Base-by-base conservation (phyloP, 1,284 basidiomycete species). In the Trichosporon faecale region DNA sequence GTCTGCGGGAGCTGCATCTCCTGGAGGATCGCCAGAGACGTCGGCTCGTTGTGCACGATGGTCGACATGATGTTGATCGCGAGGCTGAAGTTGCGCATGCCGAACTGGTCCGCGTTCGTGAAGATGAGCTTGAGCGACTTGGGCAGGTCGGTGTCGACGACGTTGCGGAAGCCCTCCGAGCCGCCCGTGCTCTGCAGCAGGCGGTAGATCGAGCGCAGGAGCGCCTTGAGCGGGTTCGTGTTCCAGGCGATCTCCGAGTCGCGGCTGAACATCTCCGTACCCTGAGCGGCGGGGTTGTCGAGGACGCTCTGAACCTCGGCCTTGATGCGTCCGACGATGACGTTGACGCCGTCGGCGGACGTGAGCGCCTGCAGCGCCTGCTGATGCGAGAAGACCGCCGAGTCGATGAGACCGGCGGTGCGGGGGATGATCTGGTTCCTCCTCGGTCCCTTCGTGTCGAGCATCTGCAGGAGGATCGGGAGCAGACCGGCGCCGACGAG, bases 21-120 rank as follows among this genome's bases (percentile, higher is more conserved):
- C 83, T 99, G 97, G 46, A 99, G 90, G 66, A 95, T 91, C 0
- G 89, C 85, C 68, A 99, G 86, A 14, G 94, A 97, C 0, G 96
- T 98, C 11, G 97, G 97, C 84, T 99, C 97, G 78, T 98, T 99
- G 86, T 99, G 96, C 18, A 99, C 91, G 82, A 99, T 98, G 0
- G 95, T 95, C 5, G 96, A 91, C 91, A 98, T 95, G 80, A 98
- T 93, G 83, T 96, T 96, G 86, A 98, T 94, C 1, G 94, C 94
- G 21, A 61, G 66, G 33, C 71, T 33, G 73, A 74, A 66, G 44
- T 49, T 67, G 76, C 90, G 91, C 0, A 93, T 88, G 2, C 97
- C 97, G 83, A 98, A 98, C 25, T 92, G 86, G 33, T 86, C 86
- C 31, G 92, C 88, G 77, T 94, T 87, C 76, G 92, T 88, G 76